Percentiles rank a stretch among this genome's conserved stretches.
Conservation (phyloP, 768 basidiomycete species). For the Pleurotus citrinopileatus region DNA sequence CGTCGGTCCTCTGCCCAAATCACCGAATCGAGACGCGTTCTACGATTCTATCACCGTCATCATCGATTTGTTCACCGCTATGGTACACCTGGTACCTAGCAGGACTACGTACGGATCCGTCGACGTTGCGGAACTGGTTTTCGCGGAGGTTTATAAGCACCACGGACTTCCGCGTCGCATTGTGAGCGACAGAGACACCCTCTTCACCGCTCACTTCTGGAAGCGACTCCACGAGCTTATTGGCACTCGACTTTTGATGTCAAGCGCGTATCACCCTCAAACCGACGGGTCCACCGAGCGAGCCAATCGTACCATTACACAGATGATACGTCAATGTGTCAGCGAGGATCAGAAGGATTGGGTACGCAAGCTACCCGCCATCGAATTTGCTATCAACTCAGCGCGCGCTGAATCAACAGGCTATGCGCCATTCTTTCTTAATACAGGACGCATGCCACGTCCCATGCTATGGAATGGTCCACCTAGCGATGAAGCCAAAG, state of each 20-base stretch:
- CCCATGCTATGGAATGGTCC: constrained; percentile 17
- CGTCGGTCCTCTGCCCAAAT: constrained; percentile 26
- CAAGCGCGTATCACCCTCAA: constrained; percentile 18
- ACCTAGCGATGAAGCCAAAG: constrained; percentile 18
- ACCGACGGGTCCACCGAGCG: constrained; percentile 29
- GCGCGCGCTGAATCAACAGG: constrained; percentile 31
- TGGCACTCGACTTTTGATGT: constrained; percentile 23
- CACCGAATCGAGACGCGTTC: constrained; percentile 15
- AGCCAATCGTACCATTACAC: constrained; percentile 25
- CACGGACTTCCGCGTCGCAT: constrained; percentile 31
- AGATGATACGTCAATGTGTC: constrained; percentile 25
- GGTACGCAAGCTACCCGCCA: constrained; percentile 23
- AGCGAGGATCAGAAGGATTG: constrained; percentile 24
- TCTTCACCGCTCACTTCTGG: constrained; percentile 14
- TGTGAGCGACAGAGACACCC: constrained; percentile 20
- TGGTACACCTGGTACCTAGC: constrained; percentile 16
- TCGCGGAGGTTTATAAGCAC: constrained; percentile 18
- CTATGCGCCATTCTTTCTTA: constrained; percentile 31
- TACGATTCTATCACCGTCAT: constrained; percentile 19
- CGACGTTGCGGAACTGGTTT: constrained; percentile 18
- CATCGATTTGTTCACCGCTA: constrained; percentile 16
- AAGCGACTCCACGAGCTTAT: constrained; percentile 15
- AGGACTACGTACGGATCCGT: constrained; percentile 10
- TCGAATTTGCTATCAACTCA: constrained; percentile 35
- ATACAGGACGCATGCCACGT: constrained; percentile 19